A percentile compares a stretch with the other conserved stretches of the same genome.
Conservation (phyloP, 176 grass and related monocot species). For the Juncus inflexus region DNA sequence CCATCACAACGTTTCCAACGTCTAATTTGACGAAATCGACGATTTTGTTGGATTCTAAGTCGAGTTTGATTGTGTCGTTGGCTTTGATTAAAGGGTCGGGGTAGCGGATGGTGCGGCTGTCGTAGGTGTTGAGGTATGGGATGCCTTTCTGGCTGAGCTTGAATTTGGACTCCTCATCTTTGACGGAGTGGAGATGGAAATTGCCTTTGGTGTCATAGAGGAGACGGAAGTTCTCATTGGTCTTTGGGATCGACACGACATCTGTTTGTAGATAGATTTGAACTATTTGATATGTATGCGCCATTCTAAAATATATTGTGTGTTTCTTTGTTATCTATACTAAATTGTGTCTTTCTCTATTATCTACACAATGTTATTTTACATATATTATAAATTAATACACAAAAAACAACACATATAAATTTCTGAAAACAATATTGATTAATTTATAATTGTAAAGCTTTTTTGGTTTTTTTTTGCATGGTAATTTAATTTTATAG, state of each 20-base stretch:
- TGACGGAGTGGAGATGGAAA: slow-evolving; percentile 60
- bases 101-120: slow-evolving; percentile 57
- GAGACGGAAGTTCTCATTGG: slow-evolving; percentile 63
- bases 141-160: slow-evolving; percentile 66
- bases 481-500: too few species aligned
- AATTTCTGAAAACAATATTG: too few species aligned
- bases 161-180: slow-evolving; percentile 63
- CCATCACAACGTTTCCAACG: slow-evolving; percentile 50
- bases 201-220: slow-evolving; percentile 79
- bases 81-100: slow-evolving; percentile 62
- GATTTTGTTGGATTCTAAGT: slow-evolving; percentile 54
- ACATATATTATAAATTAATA: too few species aligned
- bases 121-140: slow-evolving; percentile 60
- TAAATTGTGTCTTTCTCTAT: too few species aligned
- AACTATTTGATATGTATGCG: too few species aligned
- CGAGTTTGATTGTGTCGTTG: slow-evolving; percentile 64
- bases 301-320: too few species aligned
- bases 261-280: too few species aligned
- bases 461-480: too few species aligned
- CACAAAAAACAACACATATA: too few species aligned
- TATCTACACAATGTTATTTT: too few species aligned
- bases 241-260: slow-evolving; percentile 78
- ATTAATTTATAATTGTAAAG: too few species aligned
- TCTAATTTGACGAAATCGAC: slow-evolving; percentile 69
- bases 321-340: too few species aligned